Conservation (phyloP, 140 eudicot species). For the Ambrosia hybrid region DNA sequence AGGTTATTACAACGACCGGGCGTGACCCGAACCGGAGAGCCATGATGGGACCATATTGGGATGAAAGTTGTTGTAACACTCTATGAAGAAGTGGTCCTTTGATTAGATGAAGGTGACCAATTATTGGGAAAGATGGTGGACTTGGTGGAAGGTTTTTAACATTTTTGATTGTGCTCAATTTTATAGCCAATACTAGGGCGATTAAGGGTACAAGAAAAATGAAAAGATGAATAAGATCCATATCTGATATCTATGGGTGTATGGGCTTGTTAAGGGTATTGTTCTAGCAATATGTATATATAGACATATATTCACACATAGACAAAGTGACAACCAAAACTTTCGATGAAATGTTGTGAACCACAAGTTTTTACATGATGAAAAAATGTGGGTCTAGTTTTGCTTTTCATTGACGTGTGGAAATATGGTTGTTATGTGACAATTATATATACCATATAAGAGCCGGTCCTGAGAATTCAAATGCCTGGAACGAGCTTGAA, state of each 20-base stretch:
- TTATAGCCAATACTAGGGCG: constrained; percentile 6
- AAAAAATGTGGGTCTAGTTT: too few relatives aligned
- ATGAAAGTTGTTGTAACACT: not conserved
- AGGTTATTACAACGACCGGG: not conserved
- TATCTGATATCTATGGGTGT: not conserved
- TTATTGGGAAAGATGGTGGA: not conserved
- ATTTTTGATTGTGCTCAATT: not conserved
- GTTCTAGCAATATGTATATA: too few relatives aligned
- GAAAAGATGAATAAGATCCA: not conserved
- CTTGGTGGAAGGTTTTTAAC: not conserved
- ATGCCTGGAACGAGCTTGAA: too few relatives aligned
- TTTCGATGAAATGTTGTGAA: too few relatives aligned
- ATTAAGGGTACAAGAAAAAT: not conserved
- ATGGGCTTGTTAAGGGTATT: too few relatives aligned
- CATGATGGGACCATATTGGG: not conserved
- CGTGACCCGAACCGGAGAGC: not conserved
- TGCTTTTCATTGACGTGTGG: too few relatives aligned
- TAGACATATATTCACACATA: too few relatives aligned
- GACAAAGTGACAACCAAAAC: too few relatives aligned
- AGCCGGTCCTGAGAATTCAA: too few relatives aligned
- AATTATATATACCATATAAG: too few relatives aligned
- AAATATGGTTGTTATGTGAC: too few relatives aligned
- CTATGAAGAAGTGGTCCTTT: not conserved
- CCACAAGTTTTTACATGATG: not conserved
- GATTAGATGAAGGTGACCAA: not conserved